Evolutionary conservation across 2,329 filamentous ascomycete genomes (phyloP).

Genomic region (Fusarium sterilihyphosum): DNA sequence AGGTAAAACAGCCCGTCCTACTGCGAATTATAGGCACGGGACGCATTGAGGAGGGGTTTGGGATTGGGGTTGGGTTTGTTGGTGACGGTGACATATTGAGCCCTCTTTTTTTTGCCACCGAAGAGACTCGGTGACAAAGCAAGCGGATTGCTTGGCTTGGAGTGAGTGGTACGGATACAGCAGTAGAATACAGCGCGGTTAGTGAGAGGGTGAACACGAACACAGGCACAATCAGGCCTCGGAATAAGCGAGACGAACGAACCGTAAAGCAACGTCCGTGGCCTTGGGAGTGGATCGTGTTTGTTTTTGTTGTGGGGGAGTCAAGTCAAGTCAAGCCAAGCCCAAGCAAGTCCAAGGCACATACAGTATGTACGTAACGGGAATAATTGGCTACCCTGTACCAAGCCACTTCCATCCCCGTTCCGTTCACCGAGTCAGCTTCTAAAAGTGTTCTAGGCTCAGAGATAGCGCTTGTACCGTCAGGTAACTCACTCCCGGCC

Average conservation of each 20-base stretch:
- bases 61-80: not conserved
- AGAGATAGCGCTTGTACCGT: conserved; percentile 10
- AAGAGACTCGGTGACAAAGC: conserved; percentile 2
- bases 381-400: conserved; percentile 24
- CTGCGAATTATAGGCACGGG: conserved; percentile 50
- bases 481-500: conserved; percentile 27
- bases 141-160: not conserved
- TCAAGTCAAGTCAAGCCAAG: not conserved
- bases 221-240: conserved; percentile 15
- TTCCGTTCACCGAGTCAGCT: conserved; percentile 5
- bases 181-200: conserved; percentile 18
- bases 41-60: conserved; percentile 38
- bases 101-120: conserved; percentile 6
- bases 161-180: not conserved
- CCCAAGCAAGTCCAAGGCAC: not conserved
- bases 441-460: conserved; percentile 14
- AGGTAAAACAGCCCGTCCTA: conserved; percentile 58
- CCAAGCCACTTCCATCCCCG: not conserved
- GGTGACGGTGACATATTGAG: conserved; percentile 6
- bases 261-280: not conserved
- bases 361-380: not conserved
- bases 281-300: conserved; percentile 26
- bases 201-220: not conserved
- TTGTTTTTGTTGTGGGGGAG: conserved; percentile 36
- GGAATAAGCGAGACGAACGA: conserved; percentile 29